Conservation (phyloP, 1,139 yeast species). For the Candida neerlandica region DNA sequence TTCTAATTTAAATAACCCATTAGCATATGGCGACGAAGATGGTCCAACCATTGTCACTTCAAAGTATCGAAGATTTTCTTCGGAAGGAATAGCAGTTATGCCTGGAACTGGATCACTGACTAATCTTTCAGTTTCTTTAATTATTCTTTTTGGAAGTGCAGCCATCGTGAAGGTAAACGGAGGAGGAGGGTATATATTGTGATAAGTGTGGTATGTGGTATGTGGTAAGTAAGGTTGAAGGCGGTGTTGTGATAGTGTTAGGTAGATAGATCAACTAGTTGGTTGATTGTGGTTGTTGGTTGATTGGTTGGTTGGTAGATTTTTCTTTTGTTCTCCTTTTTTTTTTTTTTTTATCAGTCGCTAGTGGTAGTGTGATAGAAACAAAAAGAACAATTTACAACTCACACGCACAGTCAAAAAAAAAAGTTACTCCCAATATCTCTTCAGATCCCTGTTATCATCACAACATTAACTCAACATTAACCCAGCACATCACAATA, state of each 20-base stretch:
- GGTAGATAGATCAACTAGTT: not conserved
- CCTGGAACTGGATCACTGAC: constrained; percentile 97
- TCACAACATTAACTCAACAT: not conserved
- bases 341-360: constrained; percentile 1
- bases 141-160: constrained; percentile 82
- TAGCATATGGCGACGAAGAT: constrained; percentile 77
- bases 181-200: no score
- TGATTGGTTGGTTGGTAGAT: not conserved
- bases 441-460: not conserved
- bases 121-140: constrained; percentile 90
- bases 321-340: constrained; percentile 2
- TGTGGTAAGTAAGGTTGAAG: not conserved
- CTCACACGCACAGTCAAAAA: not conserved
- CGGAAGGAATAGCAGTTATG: constrained; percentile 88
- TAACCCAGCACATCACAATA: not conserved
- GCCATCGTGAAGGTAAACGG: constrained; percentile 44
- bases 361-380: constrained; percentile 1
- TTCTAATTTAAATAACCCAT: constrained; percentile 75
- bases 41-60: constrained; percentile 90
- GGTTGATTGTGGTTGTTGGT: not conserved
- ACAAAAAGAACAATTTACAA: not conserved
- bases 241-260: not conserved
- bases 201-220: not conserved
- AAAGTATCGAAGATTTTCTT: constrained; percentile 89
- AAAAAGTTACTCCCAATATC: not conserved